Base-by-base conservation (phyloP, 2,329 filamentous ascomycete species). In the Fusarium phyllophilum region DNA sequence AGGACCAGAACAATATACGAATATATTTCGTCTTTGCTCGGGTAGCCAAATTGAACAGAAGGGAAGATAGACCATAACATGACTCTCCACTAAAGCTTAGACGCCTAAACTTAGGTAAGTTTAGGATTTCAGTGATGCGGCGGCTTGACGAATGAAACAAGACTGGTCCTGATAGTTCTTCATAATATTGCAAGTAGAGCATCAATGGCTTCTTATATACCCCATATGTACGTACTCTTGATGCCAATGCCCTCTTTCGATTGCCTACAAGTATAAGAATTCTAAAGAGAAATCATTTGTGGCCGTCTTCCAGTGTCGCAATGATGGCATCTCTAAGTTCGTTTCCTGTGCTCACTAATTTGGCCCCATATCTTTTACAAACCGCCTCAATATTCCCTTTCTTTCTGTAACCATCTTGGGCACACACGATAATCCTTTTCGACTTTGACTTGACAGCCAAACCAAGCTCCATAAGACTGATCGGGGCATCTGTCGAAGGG, bases 391-490 rank as follows among this genome's bases (percentile, higher is more conserved):
- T 88, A 71, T 92, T 91, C 1, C 89, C 90, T n/a, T 84, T 84
- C 78, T 90, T 90, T 80, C 80, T 85, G 74, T 89, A 92, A 0
- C 83, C 84, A 31, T 83, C 78, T 4, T 85, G 82, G 52, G 87
- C 89, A 46, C 86, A 86, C 2, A 91, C 89, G 17, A 92, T 81
- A 3, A 84, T 82, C 76, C 86, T 88, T 78, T 86, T 89, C 3
- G n/a, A 12, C 20, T 81, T 81, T 15, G 66, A 58, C 22, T 76
- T 81, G 6, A 86, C 85, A 54, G 82, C 86, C 8, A 92, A 80
- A 0, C 90, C 90, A 24, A 92, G 79, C 80, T 92, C 90, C 49
- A 92, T 79, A 76, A 92, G 79, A 39, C 86, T 90, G 33, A 92
- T 84, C 3, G 89, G 88, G 13, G 89, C 89, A 52, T 83, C 81